Base-by-base conservation (phyloP, 441 rosid genomes). In the Populus tomentosa region DNA sequence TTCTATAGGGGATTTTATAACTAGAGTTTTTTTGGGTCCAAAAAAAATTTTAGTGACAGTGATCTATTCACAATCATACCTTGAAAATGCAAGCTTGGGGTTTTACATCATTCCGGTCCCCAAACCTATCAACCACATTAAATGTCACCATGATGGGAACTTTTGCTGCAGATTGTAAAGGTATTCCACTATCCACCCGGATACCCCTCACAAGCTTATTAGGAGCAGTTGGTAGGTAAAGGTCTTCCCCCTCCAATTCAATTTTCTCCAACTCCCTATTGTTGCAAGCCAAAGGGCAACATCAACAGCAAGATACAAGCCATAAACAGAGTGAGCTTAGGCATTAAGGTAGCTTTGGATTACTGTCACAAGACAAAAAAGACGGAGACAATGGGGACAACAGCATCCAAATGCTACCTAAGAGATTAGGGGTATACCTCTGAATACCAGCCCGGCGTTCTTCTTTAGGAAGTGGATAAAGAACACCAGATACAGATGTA, bases 61-160 rank as follows among this genome's bases (percentile, higher is more conserved):
- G n/a, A 59, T 7, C 64, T 68, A 21, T 64, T 76, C 73, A 71
- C 53, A 79, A 76, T 72, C 73, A 80, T 81, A 94, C 99, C 97
- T 96, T 96, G 86, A 96, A 96, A 82, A 96, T 96, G 88, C 98
- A 94, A 87, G 97, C 97, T 81, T 96, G 97, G 77, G 98, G 98
- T 81, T 82, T 88, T 79, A 90, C 86, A 73, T 89, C 87, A 76
- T 77, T 85, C 20, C n/a, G 86, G 78, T 89, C 90, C 67, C 98
- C 97, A 74, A 87, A 90, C 46, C 94, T 89, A 86, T 96, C 99
- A 77, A 89, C 83, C 78, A 94, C 99, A 81, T 96, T 83, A 88
- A 96, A 96, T 66, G 96, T 87, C 72, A 96, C 91, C 97, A 96
- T 89, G 73, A 96, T 96, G 78, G 99, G 99, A 80, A 96, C 99